Evolutionary conservation across 257 asterid genomes (phyloP), one percentile per base, ranked within the genome.

Genomic region (Solanum dulcamara): DNA sequence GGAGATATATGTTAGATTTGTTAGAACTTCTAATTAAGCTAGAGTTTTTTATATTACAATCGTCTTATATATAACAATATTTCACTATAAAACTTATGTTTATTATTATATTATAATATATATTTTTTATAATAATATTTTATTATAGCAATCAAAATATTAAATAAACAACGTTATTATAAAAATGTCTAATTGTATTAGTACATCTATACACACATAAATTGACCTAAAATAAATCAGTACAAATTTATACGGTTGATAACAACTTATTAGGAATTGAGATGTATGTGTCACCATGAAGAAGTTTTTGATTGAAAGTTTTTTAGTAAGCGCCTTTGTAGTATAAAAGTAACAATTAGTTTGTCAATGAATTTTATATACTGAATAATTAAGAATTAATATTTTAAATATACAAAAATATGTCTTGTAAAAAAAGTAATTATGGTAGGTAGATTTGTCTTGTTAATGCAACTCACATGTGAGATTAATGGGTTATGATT

Each of bases 241-340:
- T 53, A 18, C 18, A 0, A 1, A 59, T 10, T n/a, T 0, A n/a
- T 59, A 59, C 10, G 10, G 1, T 0, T n/a, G 10, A 55, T 0
- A 55, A 1, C 9, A 3, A 22, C 2, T 66, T 66, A 62, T 66
- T 15, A 30, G 0, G 0, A 8, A 3, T 66, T 0, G n/a, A 6
- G 11, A 30, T 4, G 72, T 14, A 66, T 15, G 11, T 64, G 11
- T 64, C 14, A 1, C 14, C 2, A 2, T 30, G 12, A 26, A 26
- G 14, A 64, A 12, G 24, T 62, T 30, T 66, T 5, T 66, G 1
- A 7, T 7, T 5, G 22, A 30, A 30, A 14, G 40, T 66, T 30
- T 13, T 7, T 30, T 33, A 67, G n/a, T 17, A 1, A 67, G 26
- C 0, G 14, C 2, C 1, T 67, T 17, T 33, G 3, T 33, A 67